Base-by-base conservation (phyloP, 495 filamentous ascomycete species). In the Delitschia confertaspora region DNA sequence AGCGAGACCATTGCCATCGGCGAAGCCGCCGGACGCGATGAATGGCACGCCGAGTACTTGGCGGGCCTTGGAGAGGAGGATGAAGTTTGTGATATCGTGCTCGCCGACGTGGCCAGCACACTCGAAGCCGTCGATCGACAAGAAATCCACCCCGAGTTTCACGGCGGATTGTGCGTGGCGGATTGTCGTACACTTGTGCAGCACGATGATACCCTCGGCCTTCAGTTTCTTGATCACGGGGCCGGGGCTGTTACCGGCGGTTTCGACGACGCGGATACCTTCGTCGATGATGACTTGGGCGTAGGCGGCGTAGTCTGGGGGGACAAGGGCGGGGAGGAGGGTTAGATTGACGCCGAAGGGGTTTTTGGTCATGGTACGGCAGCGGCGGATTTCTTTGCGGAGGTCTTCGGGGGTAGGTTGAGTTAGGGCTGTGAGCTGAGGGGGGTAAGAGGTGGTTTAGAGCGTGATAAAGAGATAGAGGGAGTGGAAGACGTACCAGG, bases 151-250 rank as follows among this genome's bases (percentile, higher is more conserved):
- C 38, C 91, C 91, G 25, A 96, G 79, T 66, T 93, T 94, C 47
- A 94, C 75, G 31, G 91, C 91, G 29, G 80, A 83, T 63, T 88
- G 80, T 24, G 91, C 91, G 57, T 98, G 91, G 16, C 89, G 70
- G 63, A 98, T 88, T 1, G 89, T 94, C 16, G 91, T 98, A 70
- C 91, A 98, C 68, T 98, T 98, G 71, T 98, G 91, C 33, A 98
- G 72, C 53, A 98, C 78, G 42, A 74, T 86, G 54, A 69, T 77
- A 22, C 75, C 76, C 20, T 79, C 85, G 36, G 74, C 71, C 69
- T 98, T 98, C 42, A 98, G 72, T 67, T 87, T 75, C 60, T 74
- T 65, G 65, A 98, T 95, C 25, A 98, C 81, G 11, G 87, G 85
- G 10, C 88, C 91, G 0, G 91, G 91, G 60, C 76, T 83, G 69